These are phyloP conservation scores for Ophiorrhiza pumila DNA, from an alignment of 257 asterid genomes.

Conservation along the genomic window DNA sequence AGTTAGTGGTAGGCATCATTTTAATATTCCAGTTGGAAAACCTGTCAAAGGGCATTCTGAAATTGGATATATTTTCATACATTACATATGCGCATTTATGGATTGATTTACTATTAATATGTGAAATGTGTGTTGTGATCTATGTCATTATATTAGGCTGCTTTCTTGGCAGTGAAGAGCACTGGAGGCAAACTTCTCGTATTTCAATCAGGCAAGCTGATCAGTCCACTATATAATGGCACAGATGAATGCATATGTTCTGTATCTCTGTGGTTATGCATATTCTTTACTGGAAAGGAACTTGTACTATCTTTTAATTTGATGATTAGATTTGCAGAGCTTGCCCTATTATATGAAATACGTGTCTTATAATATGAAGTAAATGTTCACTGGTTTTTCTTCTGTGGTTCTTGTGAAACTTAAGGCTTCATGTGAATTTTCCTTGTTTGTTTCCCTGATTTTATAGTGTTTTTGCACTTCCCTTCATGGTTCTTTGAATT, in stretches of 20 bases:
- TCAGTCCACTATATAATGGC: slow-evolving; percentile 1
- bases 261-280: background rate
- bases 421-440: background rate
- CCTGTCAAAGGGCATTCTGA: background rate
- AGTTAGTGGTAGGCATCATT: background rate
- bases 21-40: background rate
- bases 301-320: background rate
- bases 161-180: slow-evolving; percentile 92
- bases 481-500: background rate
- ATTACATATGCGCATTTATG: background rate
- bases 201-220: slow-evolving; percentile 81
- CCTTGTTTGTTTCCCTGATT: background rate
- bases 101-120: background rate
- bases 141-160: slow-evolving; percentile 58
- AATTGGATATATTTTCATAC: background rate
- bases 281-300: background rate
- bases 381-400: background rate
- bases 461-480: background rate
- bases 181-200: slow-evolving; percentile 97
- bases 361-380: no score
- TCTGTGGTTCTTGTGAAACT: background rate
- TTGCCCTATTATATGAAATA: background rate
- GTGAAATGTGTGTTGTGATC: background rate
- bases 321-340: background rate
- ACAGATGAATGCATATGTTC: background rate